Conservation (phyloP, 2,329 filamentous ascomycete genomes). For the Zasmidium citrigriseum region DNA sequence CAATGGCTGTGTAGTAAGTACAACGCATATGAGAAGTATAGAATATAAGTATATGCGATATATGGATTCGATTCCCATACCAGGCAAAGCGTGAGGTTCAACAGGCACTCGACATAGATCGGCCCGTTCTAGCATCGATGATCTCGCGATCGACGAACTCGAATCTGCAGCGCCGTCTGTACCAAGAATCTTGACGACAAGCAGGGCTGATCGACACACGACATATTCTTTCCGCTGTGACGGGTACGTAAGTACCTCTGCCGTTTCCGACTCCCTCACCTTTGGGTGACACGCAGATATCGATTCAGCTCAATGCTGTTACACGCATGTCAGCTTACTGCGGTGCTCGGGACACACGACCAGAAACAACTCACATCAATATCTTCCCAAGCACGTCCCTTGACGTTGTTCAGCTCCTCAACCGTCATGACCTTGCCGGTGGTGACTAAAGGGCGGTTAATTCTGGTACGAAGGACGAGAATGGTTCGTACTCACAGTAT, state of each 20-base stretch:
- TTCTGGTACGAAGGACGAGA: slow-evolving; percentile 1
- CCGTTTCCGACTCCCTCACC: not conserved
- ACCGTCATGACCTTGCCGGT: slow-evolving; percentile 86
- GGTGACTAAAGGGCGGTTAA: slow-evolving; percentile 58
- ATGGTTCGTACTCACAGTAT: slow-evolving; percentile 46
- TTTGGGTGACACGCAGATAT: not conserved
- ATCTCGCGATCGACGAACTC: slow-evolving; percentile 9
- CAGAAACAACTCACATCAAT: slow-evolving; percentile 42
- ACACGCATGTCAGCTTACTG: slow-evolving; percentile 19
- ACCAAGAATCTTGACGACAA: not conserved
- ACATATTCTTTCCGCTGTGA: not conserved
- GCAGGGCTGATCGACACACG: not conserved
- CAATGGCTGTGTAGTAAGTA: too few relatives aligned
- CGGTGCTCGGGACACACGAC: not conserved
- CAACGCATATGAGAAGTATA: too few relatives aligned
- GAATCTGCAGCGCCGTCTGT: not conserved
- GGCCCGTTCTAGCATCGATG: not conserved
- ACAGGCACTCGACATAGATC: too few relatives aligned
- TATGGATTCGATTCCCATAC: not conserved
- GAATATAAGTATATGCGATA: not conserved
- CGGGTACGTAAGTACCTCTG: not conserved
- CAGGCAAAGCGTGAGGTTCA: not conserved
- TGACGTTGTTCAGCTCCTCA: slow-evolving; percentile 80
- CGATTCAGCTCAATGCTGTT: slow-evolving; percentile 19
- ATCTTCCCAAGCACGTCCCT: slow-evolving; percentile 89